phyloP scores from a whole-genome alignment of 2,329 filamentous ascomycete genomes.

The Colletotrichum sp. region DNA sequence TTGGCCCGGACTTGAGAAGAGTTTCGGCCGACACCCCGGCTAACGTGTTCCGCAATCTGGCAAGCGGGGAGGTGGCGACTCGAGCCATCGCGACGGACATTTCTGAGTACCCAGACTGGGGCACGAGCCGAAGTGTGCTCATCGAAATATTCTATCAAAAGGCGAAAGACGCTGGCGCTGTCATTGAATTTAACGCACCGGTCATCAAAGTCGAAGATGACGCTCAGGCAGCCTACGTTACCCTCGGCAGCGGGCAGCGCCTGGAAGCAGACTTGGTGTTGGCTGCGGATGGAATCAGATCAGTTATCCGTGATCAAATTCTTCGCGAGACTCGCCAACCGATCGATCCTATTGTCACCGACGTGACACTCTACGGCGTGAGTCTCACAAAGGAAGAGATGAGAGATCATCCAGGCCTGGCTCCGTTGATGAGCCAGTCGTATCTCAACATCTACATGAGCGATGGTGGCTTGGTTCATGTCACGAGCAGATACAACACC shows the following conservation, averaged over 20 bases:
- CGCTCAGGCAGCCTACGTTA: neutral
- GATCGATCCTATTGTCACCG: slow-evolving; percentile 22
- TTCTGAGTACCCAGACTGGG: slow-evolving; percentile 22
- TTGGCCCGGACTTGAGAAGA: slow-evolving; percentile 2
- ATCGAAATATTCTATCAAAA: slow-evolving; percentile 9
- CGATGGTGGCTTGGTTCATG: slow-evolving; percentile 6
- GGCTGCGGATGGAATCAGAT: slow-evolving; percentile 1
- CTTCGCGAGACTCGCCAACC: neutral
- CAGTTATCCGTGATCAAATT: neutral
- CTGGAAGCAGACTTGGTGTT: neutral
- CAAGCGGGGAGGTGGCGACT: slow-evolving; percentile 17
- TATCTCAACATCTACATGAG: slow-evolving; percentile 26
- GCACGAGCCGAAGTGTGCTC: slow-evolving; percentile 20
- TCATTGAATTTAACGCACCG: neutral
- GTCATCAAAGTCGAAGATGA: slow-evolving; percentile 9
- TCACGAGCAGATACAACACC: slow-evolving; percentile 22
- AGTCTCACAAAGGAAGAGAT: slow-evolving; percentile 6
- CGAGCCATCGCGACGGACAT: slow-evolving; percentile 14
- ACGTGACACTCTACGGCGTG: slow-evolving; percentile 24
- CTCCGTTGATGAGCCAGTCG: slow-evolving; percentile 19
- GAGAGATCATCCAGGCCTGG: neutral
- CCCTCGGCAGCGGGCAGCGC: fast-evolving
- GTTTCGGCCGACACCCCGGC: neutral
- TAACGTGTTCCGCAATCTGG: slow-evolving; percentile 19
- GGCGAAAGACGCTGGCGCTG: slow-evolving; percentile 1